Evolutionary conservation across 1,139 yeast genomes (phyloP).

Genomic region (Lipomyces yarrowii): DNA sequence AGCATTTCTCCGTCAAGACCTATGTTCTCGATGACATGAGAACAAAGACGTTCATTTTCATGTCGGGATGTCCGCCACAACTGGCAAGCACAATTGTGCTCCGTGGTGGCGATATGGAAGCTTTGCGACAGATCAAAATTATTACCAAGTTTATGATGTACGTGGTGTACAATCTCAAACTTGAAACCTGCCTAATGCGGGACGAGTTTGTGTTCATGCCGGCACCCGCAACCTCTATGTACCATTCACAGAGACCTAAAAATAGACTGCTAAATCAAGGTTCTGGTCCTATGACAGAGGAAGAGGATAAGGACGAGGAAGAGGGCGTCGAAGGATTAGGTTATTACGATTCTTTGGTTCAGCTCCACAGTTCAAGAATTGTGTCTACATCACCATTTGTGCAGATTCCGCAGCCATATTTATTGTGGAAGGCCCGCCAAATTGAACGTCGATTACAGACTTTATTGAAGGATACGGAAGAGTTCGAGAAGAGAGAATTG

Average conservation of each 20-base stretch:
- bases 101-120: conserved; percentile 67
- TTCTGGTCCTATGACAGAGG: neutral
- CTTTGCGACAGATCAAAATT: conserved; percentile 68
- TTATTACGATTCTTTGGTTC: conserved; percentile 31
- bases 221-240: conserved; percentile 31
- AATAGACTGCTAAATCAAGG: neutral
- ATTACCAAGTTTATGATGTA: conserved; percentile 80
- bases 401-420: conserved; percentile 64
- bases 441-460: conserved; percentile 46
- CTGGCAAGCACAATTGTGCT: conserved; percentile 82
- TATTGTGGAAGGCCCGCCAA: conserved; percentile 57
- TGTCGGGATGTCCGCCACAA: conserved; percentile 73
- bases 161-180: conserved; percentile 71
- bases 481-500: conserved; percentile 13
- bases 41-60: conserved; percentile 71
- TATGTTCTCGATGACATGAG: conserved; percentile 55
- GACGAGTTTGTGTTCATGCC: conserved; percentile 68
- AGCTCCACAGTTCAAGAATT: conserved; percentile 37
- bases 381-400: conserved; percentile 80
- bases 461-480: conserved; percentile 14
- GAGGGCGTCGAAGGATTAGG: conserved; percentile 19
- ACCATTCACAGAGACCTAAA: conserved; percentile 1
- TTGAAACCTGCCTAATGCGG: conserved; percentile 79
- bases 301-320: conserved; percentile 16
- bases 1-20: conserved; percentile 67